Percentiles rank a stretch among this genome's conserved stretches.
Evolutionary conservation across 139 green algal genomes (phyloP).

Genomic region (Nannochloris sp.): DNA sequence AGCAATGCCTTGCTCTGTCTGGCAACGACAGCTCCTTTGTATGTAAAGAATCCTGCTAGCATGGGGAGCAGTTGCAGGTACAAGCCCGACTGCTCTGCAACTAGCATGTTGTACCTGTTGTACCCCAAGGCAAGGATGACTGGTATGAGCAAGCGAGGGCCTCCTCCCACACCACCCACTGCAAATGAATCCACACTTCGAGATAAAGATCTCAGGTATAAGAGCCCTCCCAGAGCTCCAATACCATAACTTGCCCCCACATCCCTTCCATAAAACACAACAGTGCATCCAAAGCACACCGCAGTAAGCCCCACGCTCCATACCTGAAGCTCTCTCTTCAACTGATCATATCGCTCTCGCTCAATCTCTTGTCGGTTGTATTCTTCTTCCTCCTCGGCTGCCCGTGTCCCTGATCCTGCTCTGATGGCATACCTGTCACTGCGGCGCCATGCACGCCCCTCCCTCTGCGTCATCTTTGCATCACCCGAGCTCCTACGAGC

Average conservation of each 20-base stretch:
- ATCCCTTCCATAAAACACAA: constrained; percentile 54
- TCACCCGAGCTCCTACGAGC: not conserved
- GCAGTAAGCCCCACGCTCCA: constrained; percentile 45
- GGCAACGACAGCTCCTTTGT: constrained; percentile 75
- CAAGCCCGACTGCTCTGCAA: constrained; percentile 51
- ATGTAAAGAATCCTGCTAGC: constrained; percentile 93
- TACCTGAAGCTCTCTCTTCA: constrained; percentile 53
- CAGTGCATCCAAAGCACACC: constrained; percentile 29
- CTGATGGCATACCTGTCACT: constrained; percentile 19
- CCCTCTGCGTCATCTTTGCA: constrained; percentile 19
- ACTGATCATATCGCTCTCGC: constrained; percentile 44
- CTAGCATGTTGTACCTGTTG: constrained; percentile 56
- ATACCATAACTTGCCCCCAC: constrained; percentile 65
- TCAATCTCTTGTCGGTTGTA: constrained; percentile 27
- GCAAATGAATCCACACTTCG: constrained; percentile 64
- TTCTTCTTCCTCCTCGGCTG: constrained; percentile 21
- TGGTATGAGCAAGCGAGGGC: constrained; percentile 80
- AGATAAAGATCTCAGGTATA: constrained; percentile 79
- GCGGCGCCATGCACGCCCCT: constrained; percentile 32
- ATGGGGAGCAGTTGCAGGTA: constrained; percentile 79
- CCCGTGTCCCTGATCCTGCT: constrained; percentile 10
- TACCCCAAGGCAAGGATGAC: constrained; percentile 66
- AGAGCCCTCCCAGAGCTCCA: constrained; percentile 63
- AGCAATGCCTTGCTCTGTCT: constrained; percentile 31
- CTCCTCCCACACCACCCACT: constrained; percentile 26